Evolutionary conservation across 441 rosid genomes (phyloP).

Genomic region (Arabidopsis hybrid): DNA sequence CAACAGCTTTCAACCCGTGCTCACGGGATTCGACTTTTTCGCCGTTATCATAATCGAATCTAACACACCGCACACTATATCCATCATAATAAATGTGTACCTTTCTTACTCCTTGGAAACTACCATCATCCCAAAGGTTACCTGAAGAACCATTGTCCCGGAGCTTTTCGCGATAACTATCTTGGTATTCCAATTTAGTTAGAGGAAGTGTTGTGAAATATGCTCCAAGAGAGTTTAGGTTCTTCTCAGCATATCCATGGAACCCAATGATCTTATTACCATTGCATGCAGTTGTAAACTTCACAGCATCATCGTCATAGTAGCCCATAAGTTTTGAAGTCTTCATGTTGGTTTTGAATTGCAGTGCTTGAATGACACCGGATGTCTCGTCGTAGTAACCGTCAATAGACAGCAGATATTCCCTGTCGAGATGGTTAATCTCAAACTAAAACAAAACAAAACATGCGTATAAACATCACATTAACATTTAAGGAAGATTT

Average conservation of each 20-base stretch:
- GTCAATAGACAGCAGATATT: neutral
- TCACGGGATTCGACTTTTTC: neutral
- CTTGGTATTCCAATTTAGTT: neutral
- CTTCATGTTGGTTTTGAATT: neutral
- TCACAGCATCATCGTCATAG: neutral
- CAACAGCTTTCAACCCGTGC: neutral
- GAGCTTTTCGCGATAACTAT: neutral
- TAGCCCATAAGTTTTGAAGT: neutral
- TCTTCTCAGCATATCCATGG: neutral
- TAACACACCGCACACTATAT: neutral
- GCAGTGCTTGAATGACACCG: neutral
- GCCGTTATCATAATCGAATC: neutral
- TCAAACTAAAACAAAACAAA: neutral
- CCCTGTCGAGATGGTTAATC: neutral
- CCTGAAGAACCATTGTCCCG: neutral
- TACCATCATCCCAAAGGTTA: neutral
- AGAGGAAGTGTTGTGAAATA: neutral
- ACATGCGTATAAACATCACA: neutral
- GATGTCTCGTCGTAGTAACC: neutral
- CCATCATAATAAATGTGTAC: neutral
- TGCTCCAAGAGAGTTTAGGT: neutral
- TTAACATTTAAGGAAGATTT: too few relatives aligned
- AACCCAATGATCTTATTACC: neutral
- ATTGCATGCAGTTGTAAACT: neutral
- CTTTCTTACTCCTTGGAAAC: conserved; percentile 2